Percentiles rank a stretch among this genome's conserved stretches.
Evolutionary conservation across 1,139 yeast species (phyloP).

Genomic region (Geotrichum bryndzae): DNA sequence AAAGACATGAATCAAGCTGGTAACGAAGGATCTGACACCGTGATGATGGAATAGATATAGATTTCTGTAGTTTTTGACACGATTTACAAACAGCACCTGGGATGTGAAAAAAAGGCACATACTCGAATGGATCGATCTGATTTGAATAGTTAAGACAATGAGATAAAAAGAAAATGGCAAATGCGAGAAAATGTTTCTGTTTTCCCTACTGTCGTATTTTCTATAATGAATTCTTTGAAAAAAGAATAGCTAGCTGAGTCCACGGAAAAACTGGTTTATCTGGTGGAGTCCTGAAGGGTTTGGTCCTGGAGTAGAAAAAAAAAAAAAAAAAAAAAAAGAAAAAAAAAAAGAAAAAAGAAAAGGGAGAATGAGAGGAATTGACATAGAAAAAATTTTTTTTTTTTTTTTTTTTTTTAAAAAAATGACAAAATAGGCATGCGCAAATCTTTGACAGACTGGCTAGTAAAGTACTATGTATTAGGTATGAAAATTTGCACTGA

Average conservation of each 20-base stretch:
- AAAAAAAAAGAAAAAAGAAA: background rate
- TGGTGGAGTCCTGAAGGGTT: background rate
- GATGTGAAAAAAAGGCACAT: background rate
- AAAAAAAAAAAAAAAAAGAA: background rate
- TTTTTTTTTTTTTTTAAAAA: too few species aligned
- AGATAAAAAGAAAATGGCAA: background rate
- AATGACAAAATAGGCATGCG: background rate
- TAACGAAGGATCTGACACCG: background rate
- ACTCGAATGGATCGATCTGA: background rate
- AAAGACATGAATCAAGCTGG: background rate
- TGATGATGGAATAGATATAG: background rate
- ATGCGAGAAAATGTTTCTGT: background rate
- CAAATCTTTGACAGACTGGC: background rate
- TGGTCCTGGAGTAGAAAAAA: background rate
- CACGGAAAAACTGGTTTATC: background rate
- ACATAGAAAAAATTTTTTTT: background rate
- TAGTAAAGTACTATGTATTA: background rate
- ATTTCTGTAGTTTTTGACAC: background rate
- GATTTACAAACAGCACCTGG: background rate
- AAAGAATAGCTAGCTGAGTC: background rate
- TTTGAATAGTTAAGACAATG: background rate
- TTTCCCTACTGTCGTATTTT: background rate
- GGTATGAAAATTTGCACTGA: background rate
- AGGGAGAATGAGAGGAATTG: background rate
- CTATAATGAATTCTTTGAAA: background rate